Base-by-base conservation (phyloP, 2,329 filamentous ascomycete genomes). In the Trichoderma pleuroti region DNA sequence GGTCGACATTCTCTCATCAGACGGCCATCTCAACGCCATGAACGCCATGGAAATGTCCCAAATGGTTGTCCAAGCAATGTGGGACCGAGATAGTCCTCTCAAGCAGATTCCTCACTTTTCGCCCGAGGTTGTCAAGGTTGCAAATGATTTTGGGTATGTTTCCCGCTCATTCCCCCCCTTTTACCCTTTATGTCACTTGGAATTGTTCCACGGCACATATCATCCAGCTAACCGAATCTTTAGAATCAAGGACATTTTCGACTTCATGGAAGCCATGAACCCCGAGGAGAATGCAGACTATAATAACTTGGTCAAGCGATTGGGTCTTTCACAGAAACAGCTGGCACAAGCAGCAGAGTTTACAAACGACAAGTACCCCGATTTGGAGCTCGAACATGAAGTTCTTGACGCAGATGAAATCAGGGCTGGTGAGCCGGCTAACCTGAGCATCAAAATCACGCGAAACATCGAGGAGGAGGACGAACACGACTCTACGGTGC, bases 211-310 rank as follows among this genome's bases (percentile, higher is more conserved):
- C 14, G 21, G 5, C 12, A 8, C 3, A 9, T 14, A n/a, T 12
- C 21, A 49, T 12, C 7, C 12, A 16, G 36, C 36, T 52, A 46
- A 34, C 82, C 75, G 63, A 61, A 73, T 63, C 59, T 73, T 72
- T 77, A 93, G 90, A 73, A 92, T 99, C 84, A 94, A 93, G 76
- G 95, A 98, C 76, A 91, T 99, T 74, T 95, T 97, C 77, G 94
- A 97, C 78, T 98, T 99, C 83, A 98, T 98, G 92, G 95, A 98
- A 76, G 92, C 93, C 73, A 99, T 99, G 95, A 96, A 97, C 79
- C 94, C 95, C 2, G 91, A 93, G 2, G 95, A 97, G 81, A 97
- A 98, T 80, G 84, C 92, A 52, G 87, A 97, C 73, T 95, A 97
- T 80, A 86, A 87, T 60, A 86, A 87, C 36, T 86, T 99, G 36